Evolutionary conservation across 257 asterid species (phyloP).

Genomic region (Euphrasia confusa): DNA sequence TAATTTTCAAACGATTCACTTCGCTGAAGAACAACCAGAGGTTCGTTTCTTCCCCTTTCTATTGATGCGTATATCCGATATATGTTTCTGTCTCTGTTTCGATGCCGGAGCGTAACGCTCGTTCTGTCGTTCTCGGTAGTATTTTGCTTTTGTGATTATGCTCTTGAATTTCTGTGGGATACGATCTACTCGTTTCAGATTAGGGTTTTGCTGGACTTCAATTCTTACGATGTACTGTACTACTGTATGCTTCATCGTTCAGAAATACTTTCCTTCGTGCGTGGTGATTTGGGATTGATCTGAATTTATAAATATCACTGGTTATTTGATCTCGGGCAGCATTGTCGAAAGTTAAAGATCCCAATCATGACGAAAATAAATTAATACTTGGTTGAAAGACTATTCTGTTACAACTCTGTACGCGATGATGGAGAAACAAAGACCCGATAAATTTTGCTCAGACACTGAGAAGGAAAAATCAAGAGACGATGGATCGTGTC

Average conservation of each 20-base stretch:
- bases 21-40: background rate
- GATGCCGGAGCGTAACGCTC: background rate
- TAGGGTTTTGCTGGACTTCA: constrained; percentile 12
- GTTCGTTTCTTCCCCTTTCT: constrained; percentile 26
- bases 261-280: too few species aligned
- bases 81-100: background rate
- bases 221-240: background rate
- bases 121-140: background rate
- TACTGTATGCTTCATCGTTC: too few species aligned
- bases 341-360: background rate
- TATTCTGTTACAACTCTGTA: constrained; percentile 22
- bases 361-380: too few species aligned
- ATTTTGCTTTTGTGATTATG: constrained; percentile 2
- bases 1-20: too few species aligned
- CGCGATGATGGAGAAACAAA: constrained; percentile 45
- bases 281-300: background rate
- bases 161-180: constrained; percentile 2
- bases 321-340: background rate
- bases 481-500: constrained; percentile 34
- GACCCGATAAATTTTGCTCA: constrained; percentile 29
- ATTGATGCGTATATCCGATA: background rate
- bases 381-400: constrained; percentile 22
- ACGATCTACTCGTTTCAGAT: constrained; percentile 18
- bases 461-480: constrained; percentile 36
- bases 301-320: background rate